Percentiles rank a stretch among this genome's conserved stretches.
phyloP scores from a whole-genome alignment of 345 rosid species.

The Gossypium anomalum region DNA sequence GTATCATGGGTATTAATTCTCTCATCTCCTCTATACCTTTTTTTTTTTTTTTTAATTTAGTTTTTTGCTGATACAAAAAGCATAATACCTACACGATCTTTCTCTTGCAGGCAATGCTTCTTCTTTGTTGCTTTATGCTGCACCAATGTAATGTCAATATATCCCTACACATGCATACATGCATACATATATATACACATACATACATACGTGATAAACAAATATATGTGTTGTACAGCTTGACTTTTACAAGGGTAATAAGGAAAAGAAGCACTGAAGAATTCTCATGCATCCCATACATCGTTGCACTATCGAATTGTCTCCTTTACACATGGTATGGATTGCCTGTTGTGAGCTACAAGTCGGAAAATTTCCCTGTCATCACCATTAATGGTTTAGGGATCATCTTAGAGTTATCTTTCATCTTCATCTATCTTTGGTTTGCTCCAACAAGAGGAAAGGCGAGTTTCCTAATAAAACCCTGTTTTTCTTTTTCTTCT shows the following conservation, averaged over 20 bases:
- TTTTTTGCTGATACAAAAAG: background rate
- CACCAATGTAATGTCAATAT: constrained; percentile 56
- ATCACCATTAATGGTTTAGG: constrained; percentile 76
- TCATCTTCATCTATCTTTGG: constrained; percentile 52
- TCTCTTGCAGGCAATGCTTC: constrained; percentile 73
- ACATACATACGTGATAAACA: no score
- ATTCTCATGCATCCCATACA: constrained; percentile 81
- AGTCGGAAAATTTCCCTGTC: constrained; percentile 75
- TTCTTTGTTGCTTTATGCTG: constrained; percentile 58
- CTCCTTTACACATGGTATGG: constrained; percentile 84
- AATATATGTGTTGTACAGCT: constrained; percentile 30
- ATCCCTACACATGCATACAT: background rate
- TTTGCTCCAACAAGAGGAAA: constrained; percentile 41
- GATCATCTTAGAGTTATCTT: constrained; percentile 58
- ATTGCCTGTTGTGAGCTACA: constrained; percentile 68
- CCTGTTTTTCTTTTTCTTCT: background rate
- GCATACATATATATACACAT: background rate
- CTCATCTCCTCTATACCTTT: background rate
- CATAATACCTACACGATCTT: background rate
- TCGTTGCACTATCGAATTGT: constrained; percentile 57
- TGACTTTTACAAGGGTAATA: constrained; percentile 64
- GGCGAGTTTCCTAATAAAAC: background rate
- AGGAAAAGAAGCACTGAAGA: constrained; percentile 69
- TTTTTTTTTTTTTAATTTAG: background rate
- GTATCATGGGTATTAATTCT: constrained; percentile 36